Evolutionary conservation across 208 protist species (phyloP).

Genomic region (Plasmodiophora brassicae): DNA sequence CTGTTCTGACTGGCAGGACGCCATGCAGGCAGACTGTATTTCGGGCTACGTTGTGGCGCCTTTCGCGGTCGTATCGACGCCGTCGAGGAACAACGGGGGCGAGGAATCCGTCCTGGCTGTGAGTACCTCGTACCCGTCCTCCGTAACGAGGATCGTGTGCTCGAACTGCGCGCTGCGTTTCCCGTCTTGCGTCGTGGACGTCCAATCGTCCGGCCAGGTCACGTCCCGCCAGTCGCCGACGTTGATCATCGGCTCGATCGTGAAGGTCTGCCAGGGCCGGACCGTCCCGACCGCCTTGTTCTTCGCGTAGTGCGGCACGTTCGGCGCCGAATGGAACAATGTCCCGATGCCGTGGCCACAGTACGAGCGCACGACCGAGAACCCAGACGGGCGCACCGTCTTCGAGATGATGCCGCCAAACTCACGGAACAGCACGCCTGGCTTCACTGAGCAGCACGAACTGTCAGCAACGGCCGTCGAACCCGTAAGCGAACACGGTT

Average conservation of each 20-base stretch:
- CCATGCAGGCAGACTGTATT: too few relatives aligned
- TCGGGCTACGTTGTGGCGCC: too few relatives aligned
- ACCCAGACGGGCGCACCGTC: not conserved
- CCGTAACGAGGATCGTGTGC: constrained; percentile 52
- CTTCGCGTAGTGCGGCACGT: constrained; percentile 77
- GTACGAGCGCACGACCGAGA: constrained; percentile 58
- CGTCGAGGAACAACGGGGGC: constrained; percentile 31
- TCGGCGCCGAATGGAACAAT: constrained; percentile 82
- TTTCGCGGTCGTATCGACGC: too few relatives aligned
- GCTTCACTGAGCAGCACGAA: constrained; percentile 61
- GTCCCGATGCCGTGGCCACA: constrained; percentile 83
- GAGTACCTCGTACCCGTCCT: constrained; percentile 18
- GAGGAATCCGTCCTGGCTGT: not conserved
- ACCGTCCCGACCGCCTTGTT: constrained; percentile 81
- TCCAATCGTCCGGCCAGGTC: constrained; percentile 49
- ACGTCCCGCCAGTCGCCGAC: constrained; percentile 60
- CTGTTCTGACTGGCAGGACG: too few relatives aligned
- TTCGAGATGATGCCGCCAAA: constrained; percentile 46
- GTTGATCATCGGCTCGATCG: constrained; percentile 98
- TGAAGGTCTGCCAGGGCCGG: constrained; percentile 75
- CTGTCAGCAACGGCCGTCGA: not conserved
- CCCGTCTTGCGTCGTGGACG: constrained; percentile 19
- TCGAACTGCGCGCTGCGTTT: constrained; percentile 95
- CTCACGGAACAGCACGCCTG: constrained; percentile 70
- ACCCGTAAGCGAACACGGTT: not conserved